Evolutionary conservation across 1,139 yeast genomes (phyloP), one percentile per base, ranked within the genome.

Genomic region (Zygosaccharomyces sapae): DNA sequence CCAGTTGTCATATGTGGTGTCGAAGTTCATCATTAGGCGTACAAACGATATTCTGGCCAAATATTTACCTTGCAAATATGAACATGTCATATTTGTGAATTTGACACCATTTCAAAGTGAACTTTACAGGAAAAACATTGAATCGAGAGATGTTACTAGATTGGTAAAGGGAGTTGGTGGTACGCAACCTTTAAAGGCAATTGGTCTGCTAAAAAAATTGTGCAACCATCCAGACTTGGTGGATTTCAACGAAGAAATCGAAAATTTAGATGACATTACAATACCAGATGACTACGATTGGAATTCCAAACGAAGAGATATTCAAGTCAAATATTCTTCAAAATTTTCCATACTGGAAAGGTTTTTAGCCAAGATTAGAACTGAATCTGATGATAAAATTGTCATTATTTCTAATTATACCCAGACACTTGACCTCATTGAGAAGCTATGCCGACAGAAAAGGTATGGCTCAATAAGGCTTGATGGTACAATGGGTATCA

Each of bases 401-500:
- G 98, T 92, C 16, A 73, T 92, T 39, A 92, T 92, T 58, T 88
- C 97, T 22, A 92, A 92, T 63, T 92, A 89, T 64, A 92, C 98
- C 0, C 95, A 88, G 60, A 92, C 98, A 0, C 72, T 92, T 41
- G 98, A 92, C 67, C 71, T 94, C 54, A 86, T 92, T 51, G 97
- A 92, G 63, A 79, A 75, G 53, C 74, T 90, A 80, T 92, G 98
- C 64, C 76, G 96, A 18, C 65, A 70, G 35, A 79, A 79, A 55
- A 77, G 77, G 52, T 92, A 87, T 62, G 96, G 96, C 0, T 71
- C 77, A n/a, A 69, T 90, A 24, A 73, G 98, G 52, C 74, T 92
- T 36, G 99, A 92, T 65, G 99, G 99, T 25, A 84, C 96, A 0
- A 80, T 92, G 87, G 81, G 79, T 49, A 88, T 92, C 49, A 87